Base-by-base conservation (phyloP, 1,284 basidiomycete species). In the Tilletia setariae region DNA sequence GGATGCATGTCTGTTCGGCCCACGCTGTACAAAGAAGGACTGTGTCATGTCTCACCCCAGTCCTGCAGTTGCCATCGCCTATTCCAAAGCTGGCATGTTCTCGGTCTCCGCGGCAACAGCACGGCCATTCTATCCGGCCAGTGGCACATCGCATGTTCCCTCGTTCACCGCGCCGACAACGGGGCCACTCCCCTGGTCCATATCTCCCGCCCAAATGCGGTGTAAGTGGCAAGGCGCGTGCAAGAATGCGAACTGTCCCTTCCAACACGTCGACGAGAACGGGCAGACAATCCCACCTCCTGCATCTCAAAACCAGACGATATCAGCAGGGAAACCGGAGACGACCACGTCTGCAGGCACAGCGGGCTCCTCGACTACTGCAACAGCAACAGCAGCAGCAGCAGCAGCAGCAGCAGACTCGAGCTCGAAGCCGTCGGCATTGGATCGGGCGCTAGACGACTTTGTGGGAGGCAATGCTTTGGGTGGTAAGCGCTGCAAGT, bases 41-140 rank as follows among this genome's bases (percentile, higher is more conserved):
- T 82, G 80, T 63, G 72, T 71, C 3, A 47, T 68, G n/a, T 76
- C 75, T 61, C 80, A 82, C 66, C 76, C 80, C 25, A 74, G 72
- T 25, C 80, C 80, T 1, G 77, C 80, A 1, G 71, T 77, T 13
- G 63, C 71, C 8, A 69, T 78, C 35, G 23, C 75, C 1, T 32
- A 40, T 19, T 43, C 63, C 25, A 67, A 67, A 65, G 63, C 35
- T 13, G 66, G 25, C 51, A 59, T 19, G 61, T 61, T 35, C 64
- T 63, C 16, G 15, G 7, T 16, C 19, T 62, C 43, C 15, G 30
- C 23, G 42, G 23, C 63, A 30, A 9, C 35, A n/a, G 62, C 35
- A 11, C 35, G 35, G 35, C 35, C 35, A 4, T 23, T 21, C 44
- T 9, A 32, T 21, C 42, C 28, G 16, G 30, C 3, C 15, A 28